These are phyloP conservation scores for Pythium sp. DNA, from an alignment of 352 stramenopile species.

Conservation along the genomic window DNA sequence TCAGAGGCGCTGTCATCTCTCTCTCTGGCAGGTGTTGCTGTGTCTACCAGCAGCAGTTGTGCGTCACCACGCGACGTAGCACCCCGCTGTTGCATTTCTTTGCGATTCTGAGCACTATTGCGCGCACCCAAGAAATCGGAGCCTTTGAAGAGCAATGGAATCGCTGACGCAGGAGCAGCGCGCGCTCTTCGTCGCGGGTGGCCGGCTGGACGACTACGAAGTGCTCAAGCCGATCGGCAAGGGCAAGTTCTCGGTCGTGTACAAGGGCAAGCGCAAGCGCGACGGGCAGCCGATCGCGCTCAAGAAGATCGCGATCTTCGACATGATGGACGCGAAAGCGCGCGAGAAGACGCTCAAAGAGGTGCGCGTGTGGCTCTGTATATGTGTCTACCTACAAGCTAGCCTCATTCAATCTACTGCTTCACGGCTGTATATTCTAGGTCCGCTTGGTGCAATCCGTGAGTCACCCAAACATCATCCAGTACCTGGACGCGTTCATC, in stretches of 20 bases:
- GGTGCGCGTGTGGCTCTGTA: conserved; percentile 17
- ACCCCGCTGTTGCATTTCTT: not conserved
- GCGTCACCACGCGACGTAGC: not conserved
- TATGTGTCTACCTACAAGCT: not conserved
- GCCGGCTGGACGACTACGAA: conserved; percentile 69
- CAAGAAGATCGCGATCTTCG: conserved; percentile 93
- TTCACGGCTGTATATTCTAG: conserved; percentile 18
- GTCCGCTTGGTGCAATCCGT: conserved; percentile 89
- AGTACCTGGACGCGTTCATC: conserved; percentile 92
- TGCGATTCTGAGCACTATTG: not conserved
- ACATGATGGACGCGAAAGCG: conserved; percentile 88
- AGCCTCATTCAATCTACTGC: not conserved
- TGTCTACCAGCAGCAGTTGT: not conserved
- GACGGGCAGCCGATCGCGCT: conserved; percentile 85
- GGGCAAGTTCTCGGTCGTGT: conserved; percentile 93
- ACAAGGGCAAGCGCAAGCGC: conserved; percentile 68
- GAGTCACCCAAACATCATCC: conserved; percentile 89
- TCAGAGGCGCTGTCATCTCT: not conserved
- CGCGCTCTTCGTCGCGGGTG: conserved; percentile 54
- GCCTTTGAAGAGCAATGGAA: conserved; percentile 44
- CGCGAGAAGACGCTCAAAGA: conserved; percentile 91
- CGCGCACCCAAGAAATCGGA: too few relatives aligned
- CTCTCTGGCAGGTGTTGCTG: too few relatives aligned
- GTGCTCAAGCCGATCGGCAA: conserved; percentile 90
- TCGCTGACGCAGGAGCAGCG: conserved; percentile 71